These are phyloP conservation scores for Arthrobotrys megalospora DNA, from an alignment of 2,329 filamentous ascomycete species.

Conservation along the genomic window DNA sequence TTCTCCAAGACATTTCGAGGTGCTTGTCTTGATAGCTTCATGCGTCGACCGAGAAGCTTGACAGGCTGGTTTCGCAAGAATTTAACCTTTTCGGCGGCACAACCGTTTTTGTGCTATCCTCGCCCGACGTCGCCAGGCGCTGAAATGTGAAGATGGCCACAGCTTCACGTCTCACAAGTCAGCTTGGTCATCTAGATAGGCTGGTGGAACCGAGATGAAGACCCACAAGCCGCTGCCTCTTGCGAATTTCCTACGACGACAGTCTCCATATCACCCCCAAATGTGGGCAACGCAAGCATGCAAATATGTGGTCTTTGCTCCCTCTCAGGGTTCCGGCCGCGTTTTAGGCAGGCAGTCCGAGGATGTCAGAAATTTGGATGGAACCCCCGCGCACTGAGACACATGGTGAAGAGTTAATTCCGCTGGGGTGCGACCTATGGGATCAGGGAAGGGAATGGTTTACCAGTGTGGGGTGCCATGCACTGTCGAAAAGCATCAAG, in stretches of 20 bases:
- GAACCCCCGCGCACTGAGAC: conserved; percentile 52
- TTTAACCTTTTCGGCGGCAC: conserved; percentile 24
- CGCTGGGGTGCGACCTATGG: conserved; percentile 22
- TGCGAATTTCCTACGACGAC: conserved; percentile 19
- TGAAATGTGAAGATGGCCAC: conserved; percentile 10
- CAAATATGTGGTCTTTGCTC: conserved; percentile 22
- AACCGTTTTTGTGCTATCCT: conserved; percentile 33
- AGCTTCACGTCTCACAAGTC: conserved; percentile 36
- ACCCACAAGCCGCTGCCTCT: conserved; percentile 41
- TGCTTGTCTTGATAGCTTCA: conserved; percentile 12
- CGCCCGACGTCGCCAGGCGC: conserved; percentile 4
- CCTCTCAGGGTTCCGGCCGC: conserved; percentile 50
- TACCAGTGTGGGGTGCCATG: conserved; percentile 49
- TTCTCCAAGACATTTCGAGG: not conserved
- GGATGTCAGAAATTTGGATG: conserved; percentile 40
- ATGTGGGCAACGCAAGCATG: conserved; percentile 24
- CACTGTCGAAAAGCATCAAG: conserved; percentile 22
- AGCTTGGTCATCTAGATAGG: conserved; percentile 36
- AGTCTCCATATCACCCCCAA: conserved; percentile 1
- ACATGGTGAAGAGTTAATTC: conserved; percentile 30
- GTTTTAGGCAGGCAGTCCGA: conserved; percentile 61
- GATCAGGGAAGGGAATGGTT: not conserved
- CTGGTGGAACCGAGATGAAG: conserved; percentile 47
- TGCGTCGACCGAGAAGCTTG: conserved; percentile 5
- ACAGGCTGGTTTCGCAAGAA: conserved; percentile 7